Evolutionary conservation across 306 rosid species (phyloP), one percentile per base, ranked within the genome.

Genomic region (Hippophae tibetana): DNA sequence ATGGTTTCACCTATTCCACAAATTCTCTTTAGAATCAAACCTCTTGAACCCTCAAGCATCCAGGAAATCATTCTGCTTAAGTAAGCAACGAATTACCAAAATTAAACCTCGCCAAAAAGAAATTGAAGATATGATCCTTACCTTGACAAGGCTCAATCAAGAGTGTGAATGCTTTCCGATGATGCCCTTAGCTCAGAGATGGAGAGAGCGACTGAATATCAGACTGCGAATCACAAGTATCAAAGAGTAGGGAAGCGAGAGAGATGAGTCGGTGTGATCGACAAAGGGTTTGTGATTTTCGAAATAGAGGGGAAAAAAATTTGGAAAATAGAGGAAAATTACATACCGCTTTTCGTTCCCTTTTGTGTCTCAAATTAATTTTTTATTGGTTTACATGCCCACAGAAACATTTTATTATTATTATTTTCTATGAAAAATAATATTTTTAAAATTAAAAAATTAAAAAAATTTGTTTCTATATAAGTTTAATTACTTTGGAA

Each of bases 71-170:
- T 23, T 46, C 40, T 38, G 27, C 9, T 38, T 23, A 60, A 54
- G 31, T 8, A n/a, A 51, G 38, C 42, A 10, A 13, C 5, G 26
- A 13, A 51, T 10, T 10, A 6, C 11, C 5, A 45, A 51, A 47
- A 54, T 40, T 43, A 26, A 2, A 61, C 52, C 5, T 27, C n/a
- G 6, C 43, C 47, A 6, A 8, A 14, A 4, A 9, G 11, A 40
- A 67, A 56, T 43, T 46, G 51, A 54, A 57, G 47, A 67, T 18
- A 40, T 12, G 69, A 56, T 51, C 60, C 62, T 9, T 27, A 82
- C 89, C 86, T 73, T 57, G 25, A 62, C 18, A 57, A 73, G 69
- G 69, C 64, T 71, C 43, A 58, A 60, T 46, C 58, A 13, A 69
- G 63, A 66, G 66, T 40, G 27, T 50, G 71, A 57, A 40, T 38